phyloP scores from a whole-genome alignment of 2,329 filamentous ascomycete species.

The Colletotrichum phormii region DNA sequence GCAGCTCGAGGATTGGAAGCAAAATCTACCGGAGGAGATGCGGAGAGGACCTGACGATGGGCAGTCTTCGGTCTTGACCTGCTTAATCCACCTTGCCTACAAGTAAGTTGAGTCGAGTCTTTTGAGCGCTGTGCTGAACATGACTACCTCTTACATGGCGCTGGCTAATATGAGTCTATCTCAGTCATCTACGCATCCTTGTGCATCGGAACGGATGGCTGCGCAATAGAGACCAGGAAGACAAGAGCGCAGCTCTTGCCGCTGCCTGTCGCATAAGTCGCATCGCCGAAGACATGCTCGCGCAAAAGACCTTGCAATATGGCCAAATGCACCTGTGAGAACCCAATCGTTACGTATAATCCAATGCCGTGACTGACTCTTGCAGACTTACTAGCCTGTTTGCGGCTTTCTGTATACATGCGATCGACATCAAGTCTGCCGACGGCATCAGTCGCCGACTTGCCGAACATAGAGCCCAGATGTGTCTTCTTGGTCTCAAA shows the following conservation, averaged over 20 bases:
- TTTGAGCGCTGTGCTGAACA: not conserved
- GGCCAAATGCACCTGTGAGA: slow-evolving; percentile 53
- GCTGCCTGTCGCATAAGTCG: slow-evolving; percentile 50
- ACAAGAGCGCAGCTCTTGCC: slow-evolving; percentile 44
- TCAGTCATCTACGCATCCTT: slow-evolving; percentile 49
- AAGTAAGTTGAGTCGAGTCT: slow-evolving; percentile 41
- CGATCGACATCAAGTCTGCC: slow-evolving; percentile 48
- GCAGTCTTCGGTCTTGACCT: slow-evolving; percentile 49
- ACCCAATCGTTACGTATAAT: not conserved
- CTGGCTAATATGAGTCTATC: not conserved
- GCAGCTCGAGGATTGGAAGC: slow-evolving; percentile 48
- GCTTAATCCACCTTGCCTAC: slow-evolving; percentile 51
- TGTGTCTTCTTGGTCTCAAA: slow-evolving; percentile 51
- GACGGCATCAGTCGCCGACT: slow-evolving; percentile 47
- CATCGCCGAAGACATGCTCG: slow-evolving; percentile 53
- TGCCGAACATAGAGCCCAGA: slow-evolving; percentile 51
- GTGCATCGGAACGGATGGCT: slow-evolving; percentile 50
- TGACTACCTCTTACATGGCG: no score
- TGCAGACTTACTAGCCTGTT: slow-evolving; percentile 50
- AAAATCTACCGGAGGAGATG: slow-evolving; percentile 47
- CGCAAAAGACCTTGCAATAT: slow-evolving; percentile 47
- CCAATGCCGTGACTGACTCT: not conserved
- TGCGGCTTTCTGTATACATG: slow-evolving; percentile 52
- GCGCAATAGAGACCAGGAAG: slow-evolving; percentile 42
- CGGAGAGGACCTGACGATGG: slow-evolving; percentile 46